Percentiles rank a stretch among this genome's conserved stretches.
Evolutionary conservation across 2,329 filamentous ascomycete species (phyloP).

Genomic region (Ilyonectria sp.): DNA sequence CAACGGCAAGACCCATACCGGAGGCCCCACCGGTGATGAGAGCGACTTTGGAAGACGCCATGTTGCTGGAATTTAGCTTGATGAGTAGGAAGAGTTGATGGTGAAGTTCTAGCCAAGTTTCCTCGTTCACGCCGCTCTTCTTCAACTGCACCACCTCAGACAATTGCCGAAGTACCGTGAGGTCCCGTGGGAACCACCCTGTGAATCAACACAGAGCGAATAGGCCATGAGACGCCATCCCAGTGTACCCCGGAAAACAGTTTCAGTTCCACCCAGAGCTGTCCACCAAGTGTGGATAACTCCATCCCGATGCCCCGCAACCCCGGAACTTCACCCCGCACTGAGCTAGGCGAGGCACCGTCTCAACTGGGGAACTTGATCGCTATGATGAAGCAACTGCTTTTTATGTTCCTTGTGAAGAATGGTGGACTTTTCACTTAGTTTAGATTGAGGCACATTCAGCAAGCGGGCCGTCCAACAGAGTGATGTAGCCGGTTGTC

Average conservation of each 20-base stretch:
- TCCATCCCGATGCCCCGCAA: conserved; percentile 21
- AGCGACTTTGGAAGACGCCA: conserved; percentile 17
- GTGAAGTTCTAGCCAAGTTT: not conserved
- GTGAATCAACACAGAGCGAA: not conserved
- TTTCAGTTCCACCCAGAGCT: conserved; percentile 6
- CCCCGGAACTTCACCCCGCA: conserved; percentile 16
- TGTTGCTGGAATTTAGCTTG: not conserved
- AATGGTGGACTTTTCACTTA: not conserved
- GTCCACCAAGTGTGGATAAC: conserved; percentile 15
- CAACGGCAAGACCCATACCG: conserved; percentile 28
- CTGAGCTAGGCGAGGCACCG: not conserved
- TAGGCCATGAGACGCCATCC: too few relatives aligned
- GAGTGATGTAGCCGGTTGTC: too few relatives aligned
- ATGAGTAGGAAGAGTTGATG: not conserved
- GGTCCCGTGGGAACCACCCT: not conserved
- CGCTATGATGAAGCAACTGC: not conserved
- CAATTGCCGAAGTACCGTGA: not conserved
- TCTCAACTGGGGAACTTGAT: not conserved
- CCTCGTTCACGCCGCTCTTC: not conserved
- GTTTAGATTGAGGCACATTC: too few relatives aligned
- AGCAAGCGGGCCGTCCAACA: too few relatives aligned
- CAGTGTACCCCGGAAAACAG: conserved; percentile 17
- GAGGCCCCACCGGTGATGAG: conserved; percentile 23
- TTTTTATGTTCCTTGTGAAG: not conserved
- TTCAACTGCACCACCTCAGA: not conserved